Evolutionary conservation across 768 basidiomycete genomes (phyloP).

Genomic region (Boletus insuetus): DNA sequence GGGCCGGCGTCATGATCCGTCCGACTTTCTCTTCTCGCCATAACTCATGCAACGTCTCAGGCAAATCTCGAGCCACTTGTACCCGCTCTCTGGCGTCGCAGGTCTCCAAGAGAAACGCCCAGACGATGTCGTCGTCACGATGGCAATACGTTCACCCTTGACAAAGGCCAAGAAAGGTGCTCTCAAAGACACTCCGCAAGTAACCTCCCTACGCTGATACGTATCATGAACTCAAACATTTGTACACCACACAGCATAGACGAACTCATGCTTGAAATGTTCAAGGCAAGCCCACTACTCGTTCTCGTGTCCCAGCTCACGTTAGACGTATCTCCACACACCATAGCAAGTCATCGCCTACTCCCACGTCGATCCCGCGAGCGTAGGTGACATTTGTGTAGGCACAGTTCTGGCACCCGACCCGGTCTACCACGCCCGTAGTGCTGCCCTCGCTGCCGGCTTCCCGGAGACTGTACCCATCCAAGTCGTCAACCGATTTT

Average conservation of each 20-base stretch:
- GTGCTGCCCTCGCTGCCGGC: conserved; percentile 76
- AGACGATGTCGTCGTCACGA: conserved; percentile 80
- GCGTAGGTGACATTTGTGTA: conserved; percentile 76
- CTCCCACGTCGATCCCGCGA: conserved; percentile 57
- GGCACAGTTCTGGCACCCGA: conserved; percentile 71
- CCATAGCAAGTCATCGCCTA: conserved; percentile 55
- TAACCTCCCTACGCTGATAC: not conserved
- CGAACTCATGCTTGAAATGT: conserved; percentile 79
- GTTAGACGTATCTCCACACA: not conserved
- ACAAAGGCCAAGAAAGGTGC: conserved; percentile 78
- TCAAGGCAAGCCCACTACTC: conserved; percentile 47
- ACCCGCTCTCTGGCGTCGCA: conserved; percentile 43
- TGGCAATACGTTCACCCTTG: conserved; percentile 74
- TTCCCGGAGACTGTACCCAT: conserved; percentile 76
- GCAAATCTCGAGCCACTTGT: conserved; percentile 62
- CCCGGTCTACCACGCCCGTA: conserved; percentile 66
- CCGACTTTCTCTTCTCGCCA: too few species aligned
- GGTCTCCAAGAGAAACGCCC: conserved; percentile 56
- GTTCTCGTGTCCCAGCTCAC: not conserved
- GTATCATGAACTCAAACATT: conserved; percentile 7
- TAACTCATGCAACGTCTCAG: conserved; percentile 58
- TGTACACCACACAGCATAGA: conserved; percentile 51
- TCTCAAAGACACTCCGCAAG: conserved; percentile 65
- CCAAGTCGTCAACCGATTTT: conserved; percentile 76
- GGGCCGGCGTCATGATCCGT: too few species aligned